Evolutionary conservation across 768 basidiomycete species (phyloP), one percentile per base, ranked within the genome.

Genomic region (Jaapia argillacea): DNA sequence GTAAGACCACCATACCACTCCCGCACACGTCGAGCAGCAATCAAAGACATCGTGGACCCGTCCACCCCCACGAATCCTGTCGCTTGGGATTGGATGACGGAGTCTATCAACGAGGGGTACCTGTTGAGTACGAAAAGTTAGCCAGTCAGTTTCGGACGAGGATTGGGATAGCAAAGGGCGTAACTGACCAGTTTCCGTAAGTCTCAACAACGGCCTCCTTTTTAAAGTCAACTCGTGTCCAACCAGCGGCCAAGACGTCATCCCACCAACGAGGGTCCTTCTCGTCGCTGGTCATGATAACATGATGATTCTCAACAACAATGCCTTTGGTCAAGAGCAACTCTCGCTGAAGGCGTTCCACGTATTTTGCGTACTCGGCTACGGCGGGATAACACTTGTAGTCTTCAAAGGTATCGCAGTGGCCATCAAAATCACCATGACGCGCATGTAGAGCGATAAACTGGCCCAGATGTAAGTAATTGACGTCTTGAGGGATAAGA

Each of bases 21-120:
- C 51, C 77, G 63, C 21, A 81, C 81, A 21, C 85, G 67, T n/a
- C 78, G 71, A 16, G 68, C 68, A 4, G 83, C 80, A 24, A 87
- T 49, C 36, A 75, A 62, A 2, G 79, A 77, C 75, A 85, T 84
- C 4, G 85, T 86, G 25, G 82, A 85, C 33, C 66, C 53, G 49
- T 81, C 72, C 1, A 82, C 85, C 6, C 83, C 85, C 12, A 88
- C 74, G 52, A 87, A 80, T 2, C 82, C 85, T 7, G 66, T 56
- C 18, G 77, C 83, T 28, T 61, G 63, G 0, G 81, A 80, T 52
- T 87, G 85, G 45, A 85, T 73, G 6, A 74, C 77, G 3, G 81
- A 80, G 53, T 86, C 84, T 41, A 86, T 70, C 40, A 87, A 60
- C n/a, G 81, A 62, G 10, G 82, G 79, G 57, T 83, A 80, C 81